Evolutionary conservation across 164 flowering plant genomes (phyloP).

Genomic region (Echeveria elegans): DNA sequence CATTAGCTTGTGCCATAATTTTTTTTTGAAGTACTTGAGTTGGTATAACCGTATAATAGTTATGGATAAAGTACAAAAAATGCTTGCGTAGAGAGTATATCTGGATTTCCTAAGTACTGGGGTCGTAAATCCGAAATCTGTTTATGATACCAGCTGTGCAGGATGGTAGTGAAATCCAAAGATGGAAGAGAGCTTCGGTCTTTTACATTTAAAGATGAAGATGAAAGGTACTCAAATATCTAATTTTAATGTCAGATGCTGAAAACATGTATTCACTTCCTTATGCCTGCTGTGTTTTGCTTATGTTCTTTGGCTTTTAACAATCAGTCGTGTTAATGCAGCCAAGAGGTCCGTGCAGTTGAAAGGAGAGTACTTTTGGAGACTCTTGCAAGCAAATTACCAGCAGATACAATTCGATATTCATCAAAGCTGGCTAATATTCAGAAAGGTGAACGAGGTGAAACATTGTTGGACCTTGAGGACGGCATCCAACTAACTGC

Average conservation of each 20-base stretch:
- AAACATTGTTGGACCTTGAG: constrained; percentile 43
- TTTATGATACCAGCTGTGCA: constrained; percentile 62
- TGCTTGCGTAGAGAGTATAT: not conserved
- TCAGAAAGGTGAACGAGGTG: constrained; percentile 27
- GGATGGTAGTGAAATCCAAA: constrained; percentile 70
- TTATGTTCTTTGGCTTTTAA: not conserved
- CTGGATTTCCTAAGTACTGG: not conserved
- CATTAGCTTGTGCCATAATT: no score
- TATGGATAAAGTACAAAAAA: no score
- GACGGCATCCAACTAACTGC: constrained; percentile 54
- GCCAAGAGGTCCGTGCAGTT: constrained; percentile 94
- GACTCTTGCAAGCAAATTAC: constrained; percentile 65
- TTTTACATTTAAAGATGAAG: constrained; percentile 79
- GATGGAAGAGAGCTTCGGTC: constrained; percentile 79
- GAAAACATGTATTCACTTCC: not conserved
- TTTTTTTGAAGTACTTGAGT: no score
- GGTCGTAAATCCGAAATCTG: constrained; percentile 17
- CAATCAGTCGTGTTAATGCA: constrained; percentile 16
- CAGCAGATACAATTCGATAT: constrained; percentile 43
- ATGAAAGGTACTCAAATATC: constrained; percentile 33
- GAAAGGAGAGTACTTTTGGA: constrained; percentile 78
- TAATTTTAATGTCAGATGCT: not conserved
- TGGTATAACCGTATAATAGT: no score
- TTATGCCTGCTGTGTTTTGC: not conserved
- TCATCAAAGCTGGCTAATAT: constrained; percentile 61